Base-by-base conservation (phyloP, 257 asterid species). In the Rubia yunnanensis region DNA sequence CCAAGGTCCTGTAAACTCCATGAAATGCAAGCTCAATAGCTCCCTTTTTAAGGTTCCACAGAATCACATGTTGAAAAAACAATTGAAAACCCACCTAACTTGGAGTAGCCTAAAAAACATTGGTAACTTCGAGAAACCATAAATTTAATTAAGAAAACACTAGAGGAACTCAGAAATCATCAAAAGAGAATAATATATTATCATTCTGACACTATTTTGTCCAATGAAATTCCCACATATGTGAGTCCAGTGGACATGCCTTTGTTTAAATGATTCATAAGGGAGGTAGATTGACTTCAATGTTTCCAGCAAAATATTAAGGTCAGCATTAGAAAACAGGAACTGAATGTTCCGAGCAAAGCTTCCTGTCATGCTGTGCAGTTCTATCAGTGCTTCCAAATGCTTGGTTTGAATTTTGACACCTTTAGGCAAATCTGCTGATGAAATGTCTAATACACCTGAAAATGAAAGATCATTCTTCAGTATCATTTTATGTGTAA, bases 401-500 rank as follows among this genome's bases (percentile, higher is more conserved):
- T 90, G 99, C 74, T 85, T 86, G 46, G 92, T 77, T 75, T 94
- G 98, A 64, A 94, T 81, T 80, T 79, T 83, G 81, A 75, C 92
- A 71, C 95, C 95, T 82, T 94, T 90, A 38, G 97, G 85, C 70
- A 85, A 69, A 82, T 90, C 96, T 38, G 96, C 88, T 24, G 96
- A 90, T 77, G 89, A 88, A 72, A 90, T 88, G 67, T 94, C 99
- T 70, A 94, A 79, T 69, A 94, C 80, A 80, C 99, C 99, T 92
- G 96, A 75, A 83, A 77, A 65, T 60, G 60, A 60, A 52, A 64
- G 9, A 28, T n/a, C 65, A 17, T 11, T 36, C 46, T 24, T 59
- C 49, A 46, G 44, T 2, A 17, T n/a, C 50, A 52, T 2, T 28
- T 31, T 39, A 60, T 13, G 28, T 7, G 18, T 7, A 60, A 15